phyloP scores from a whole-genome alignment of 2,329 filamentous ascomycete genomes.

The Penicillium psychrosexuale region DNA sequence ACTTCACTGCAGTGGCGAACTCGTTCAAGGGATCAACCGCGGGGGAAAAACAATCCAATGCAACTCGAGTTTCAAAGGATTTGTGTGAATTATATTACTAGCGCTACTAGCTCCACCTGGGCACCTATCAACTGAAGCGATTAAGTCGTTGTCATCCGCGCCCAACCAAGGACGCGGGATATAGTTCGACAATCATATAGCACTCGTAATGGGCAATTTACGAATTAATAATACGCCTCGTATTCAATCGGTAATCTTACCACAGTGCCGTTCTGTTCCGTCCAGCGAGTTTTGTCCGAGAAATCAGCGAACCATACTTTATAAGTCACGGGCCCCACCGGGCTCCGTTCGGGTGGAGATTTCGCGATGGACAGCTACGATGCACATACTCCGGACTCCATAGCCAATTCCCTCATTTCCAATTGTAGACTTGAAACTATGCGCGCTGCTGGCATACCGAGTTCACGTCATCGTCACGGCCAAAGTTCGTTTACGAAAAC shows the following conservation, averaged over 20 bases:
- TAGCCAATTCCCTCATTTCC: background rate
- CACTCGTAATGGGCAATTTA: no score
- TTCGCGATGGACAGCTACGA: background rate
- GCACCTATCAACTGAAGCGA: background rate
- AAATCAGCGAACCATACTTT: slow-evolving; percentile 20
- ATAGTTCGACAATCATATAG: no score
- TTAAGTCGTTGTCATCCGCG: background rate
- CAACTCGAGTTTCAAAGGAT: background rate
- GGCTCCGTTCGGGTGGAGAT: background rate
- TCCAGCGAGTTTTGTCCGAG: slow-evolving; percentile 25
- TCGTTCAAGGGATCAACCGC: background rate
- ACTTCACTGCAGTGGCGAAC: slow-evolving; percentile 1
- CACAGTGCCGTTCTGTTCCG: background rate
- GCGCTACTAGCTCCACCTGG: background rate
- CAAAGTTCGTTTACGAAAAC: background rate
- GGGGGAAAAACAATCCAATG: background rate
- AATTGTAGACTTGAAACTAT: background rate
- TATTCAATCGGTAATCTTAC: background rate
- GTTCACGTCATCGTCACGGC: background rate
- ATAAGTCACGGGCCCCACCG: background rate
- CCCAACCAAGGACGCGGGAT: background rate
- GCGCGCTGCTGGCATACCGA: background rate
- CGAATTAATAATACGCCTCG: no score
- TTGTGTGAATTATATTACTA: background rate
- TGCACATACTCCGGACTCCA: background rate